Percentiles rank a stretch among this genome's conserved stretches.
Conservation (phyloP, 73 alveolate genomes). For the Tetrahymena elliotti region DNA sequence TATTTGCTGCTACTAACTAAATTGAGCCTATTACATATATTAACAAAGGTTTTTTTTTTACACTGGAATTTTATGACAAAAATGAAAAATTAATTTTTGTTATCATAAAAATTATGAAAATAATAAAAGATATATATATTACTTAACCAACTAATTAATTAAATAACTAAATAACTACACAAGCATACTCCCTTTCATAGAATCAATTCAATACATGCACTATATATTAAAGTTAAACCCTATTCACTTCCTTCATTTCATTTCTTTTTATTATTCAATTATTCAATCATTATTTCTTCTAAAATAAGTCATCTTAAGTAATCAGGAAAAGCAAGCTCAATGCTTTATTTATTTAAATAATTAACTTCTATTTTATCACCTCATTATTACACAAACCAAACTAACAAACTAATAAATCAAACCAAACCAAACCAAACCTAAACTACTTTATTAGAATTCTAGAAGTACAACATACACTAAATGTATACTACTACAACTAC, state of each 20-base stretch:
- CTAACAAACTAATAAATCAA: too few species aligned
- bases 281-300: background rate
- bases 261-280: background rate
- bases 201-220: too few species aligned
- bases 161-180: too few species aligned
- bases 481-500: too few species aligned
- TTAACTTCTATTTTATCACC: too few species aligned
- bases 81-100: background rate
- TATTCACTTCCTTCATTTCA: too few species aligned
- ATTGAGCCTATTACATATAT: background rate
- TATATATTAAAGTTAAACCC: background rate
- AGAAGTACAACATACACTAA: too few species aligned
- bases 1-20: background rate
- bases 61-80: background rate
- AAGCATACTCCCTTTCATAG: too few species aligned
- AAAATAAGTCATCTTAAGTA: background rate
- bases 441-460: too few species aligned
- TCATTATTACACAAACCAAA: background rate
- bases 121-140: background rate
- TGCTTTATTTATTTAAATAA: too few species aligned
- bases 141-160: too few species aligned
- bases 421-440: too few species aligned
- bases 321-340: background rate
- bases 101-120: background rate
- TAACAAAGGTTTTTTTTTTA: background rate